Base-by-base conservation (phyloP, 495 filamentous ascomycete species). In the Penicillium samsonianum region DNA sequence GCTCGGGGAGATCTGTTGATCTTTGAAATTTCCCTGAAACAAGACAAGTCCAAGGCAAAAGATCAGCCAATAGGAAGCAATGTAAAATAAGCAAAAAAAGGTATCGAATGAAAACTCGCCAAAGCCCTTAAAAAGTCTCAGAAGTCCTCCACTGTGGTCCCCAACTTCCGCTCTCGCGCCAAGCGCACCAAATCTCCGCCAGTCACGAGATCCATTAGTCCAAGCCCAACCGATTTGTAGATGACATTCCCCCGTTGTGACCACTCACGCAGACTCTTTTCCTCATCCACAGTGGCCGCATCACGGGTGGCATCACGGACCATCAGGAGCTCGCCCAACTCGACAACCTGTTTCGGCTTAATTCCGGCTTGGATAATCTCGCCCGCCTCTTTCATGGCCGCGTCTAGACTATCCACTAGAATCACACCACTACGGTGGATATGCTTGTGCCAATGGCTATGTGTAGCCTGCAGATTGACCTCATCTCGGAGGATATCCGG, bases 241-340 rank as follows among this genome's bases (percentile, higher is more conserved):
- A 79, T 75, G 43, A 96, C 89, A 73, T 95, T 96, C 2, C 93
- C 93, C 22, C 73, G 79, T 53, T 85, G 77, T 57, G 96, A 69
- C 90, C 91, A 94, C 20, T 85, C 78, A 48, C 78, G 75, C 68
- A 91, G 64, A 22, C 82, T 81, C 37, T 83, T 75, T 42, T 87
- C 80, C 52, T 75, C 70, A 45, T 76, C 72, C 47, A 72, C 68
- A 53, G 60, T 64, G 40, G 68, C 64, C 25, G 70, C 70, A n/a
- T 67, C 51, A 40, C 67, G 71, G 4, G 68, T 68, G 43, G 73
- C 77, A 53, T 77, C 69, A 64, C 83, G 83, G 53, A 90, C 74
- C 85, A 92, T 91, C 49, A 93, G 77, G 46, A 96, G 69, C 67
- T 96, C 91, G 4, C 92, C 92, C 7, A 92, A 75, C 79, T 98